These are phyloP conservation scores for Podospora sp. DNA, from an alignment of 495 filamentous ascomycete species.

Conservation along the genomic window DNA sequence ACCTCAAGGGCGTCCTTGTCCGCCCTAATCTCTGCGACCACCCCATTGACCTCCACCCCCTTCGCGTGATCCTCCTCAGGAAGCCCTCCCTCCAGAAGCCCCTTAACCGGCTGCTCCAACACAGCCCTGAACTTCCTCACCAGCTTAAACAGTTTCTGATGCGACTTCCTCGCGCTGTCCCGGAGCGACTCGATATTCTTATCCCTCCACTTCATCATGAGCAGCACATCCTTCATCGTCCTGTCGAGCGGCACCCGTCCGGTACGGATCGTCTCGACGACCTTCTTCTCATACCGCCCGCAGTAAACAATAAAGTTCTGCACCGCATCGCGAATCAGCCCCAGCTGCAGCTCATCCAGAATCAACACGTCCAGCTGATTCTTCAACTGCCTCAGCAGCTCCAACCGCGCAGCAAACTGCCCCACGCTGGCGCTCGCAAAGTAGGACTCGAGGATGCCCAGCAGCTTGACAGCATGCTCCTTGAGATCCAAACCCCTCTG, in stretches of 20 bases:
- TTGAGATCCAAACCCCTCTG: conserved; percentile 60
- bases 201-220: conserved; percentile 94
- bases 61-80: conserved; percentile 50
- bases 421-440: conserved; percentile 73
- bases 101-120: conserved; percentile 70
- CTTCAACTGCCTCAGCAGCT: conserved; percentile 72
- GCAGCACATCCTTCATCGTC: conserved; percentile 81
- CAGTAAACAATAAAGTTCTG: conserved; percentile 77
- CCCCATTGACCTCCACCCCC: not conserved
- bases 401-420: conserved; percentile 73
- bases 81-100: conserved; percentile 65
- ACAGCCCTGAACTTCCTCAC: conserved; percentile 83
- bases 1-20: conserved; percentile 51
- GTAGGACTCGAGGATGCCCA: conserved; percentile 73
- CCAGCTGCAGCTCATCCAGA: conserved; percentile 57
- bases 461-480: conserved; percentile 64
- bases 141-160: conserved; percentile 86
- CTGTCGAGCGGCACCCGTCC: conserved; percentile 74
- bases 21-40: conserved; percentile 36
- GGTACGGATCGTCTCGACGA: conserved; percentile 62
- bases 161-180: conserved; percentile 86
- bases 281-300: conserved; percentile 63
- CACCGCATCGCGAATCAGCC: conserved; percentile 59
- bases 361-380: conserved; percentile 61
- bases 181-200: conserved; percentile 86